A percentile compares a stretch with the other conserved stretches of the same genome.
Conservation (phyloP, 345 rosid species). For the Eucalyptus erythrocorys region DNA sequence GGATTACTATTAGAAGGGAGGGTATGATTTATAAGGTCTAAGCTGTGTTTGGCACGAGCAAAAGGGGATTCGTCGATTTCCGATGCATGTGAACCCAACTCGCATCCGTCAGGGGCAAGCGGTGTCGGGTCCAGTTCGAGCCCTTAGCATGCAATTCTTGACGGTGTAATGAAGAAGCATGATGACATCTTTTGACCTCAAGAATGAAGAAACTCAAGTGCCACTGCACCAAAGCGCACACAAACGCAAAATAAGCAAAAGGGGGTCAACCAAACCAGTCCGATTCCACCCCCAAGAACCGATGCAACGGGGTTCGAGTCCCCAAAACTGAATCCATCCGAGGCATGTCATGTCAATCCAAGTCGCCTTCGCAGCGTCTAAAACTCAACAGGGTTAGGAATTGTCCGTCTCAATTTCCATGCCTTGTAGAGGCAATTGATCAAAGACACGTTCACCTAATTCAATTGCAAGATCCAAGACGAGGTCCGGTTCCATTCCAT, state of each 20-base stretch:
- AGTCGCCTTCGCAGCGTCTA: fast-evolving
- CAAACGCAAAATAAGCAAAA: background rate
- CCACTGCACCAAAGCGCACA: background rate
- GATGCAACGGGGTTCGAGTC: background rate
- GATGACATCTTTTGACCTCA: background rate
- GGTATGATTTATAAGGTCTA: background rate
- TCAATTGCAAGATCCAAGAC: background rate
- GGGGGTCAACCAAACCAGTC: background rate
- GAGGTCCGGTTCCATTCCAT: background rate
- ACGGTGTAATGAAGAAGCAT: background rate
- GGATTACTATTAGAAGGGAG: background rate
- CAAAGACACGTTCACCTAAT: background rate
- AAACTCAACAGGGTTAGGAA: background rate
- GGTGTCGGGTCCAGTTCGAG: background rate
- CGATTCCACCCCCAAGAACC: background rate
- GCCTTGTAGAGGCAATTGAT: background rate
- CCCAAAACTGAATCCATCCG: background rate
- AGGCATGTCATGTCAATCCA: background rate
- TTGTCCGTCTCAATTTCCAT: background rate
- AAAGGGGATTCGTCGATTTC: background rate
- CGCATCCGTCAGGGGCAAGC: background rate
- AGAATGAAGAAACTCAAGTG: background rate
- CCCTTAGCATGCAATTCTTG: background rate
- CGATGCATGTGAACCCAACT: background rate
- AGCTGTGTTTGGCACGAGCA: background rate